Percentiles rank a stretch among this genome's conserved stretches.
Evolutionary conservation across 1,284 basidiomycete species (phyloP).

Genomic region (Gomphus sp.): DNA sequence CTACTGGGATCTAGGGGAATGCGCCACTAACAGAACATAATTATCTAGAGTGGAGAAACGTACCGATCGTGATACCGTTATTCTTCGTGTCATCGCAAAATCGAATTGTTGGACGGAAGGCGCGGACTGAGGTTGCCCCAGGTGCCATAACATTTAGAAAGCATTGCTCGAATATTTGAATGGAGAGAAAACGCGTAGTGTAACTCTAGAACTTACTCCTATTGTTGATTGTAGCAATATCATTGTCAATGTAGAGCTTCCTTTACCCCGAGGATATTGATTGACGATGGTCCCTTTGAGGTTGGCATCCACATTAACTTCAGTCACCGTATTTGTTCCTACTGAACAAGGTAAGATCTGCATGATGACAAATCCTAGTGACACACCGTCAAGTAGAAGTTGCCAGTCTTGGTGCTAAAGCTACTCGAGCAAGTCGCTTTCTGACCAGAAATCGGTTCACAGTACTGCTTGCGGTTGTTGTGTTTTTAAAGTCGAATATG

Average conservation of each 20-base stretch:
- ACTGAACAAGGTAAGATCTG: neutral
- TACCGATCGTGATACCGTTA: conserved; percentile 24
- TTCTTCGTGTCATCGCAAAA: conserved; percentile 28
- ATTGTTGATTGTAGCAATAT: conserved; percentile 31
- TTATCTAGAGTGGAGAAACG: conserved; percentile 11
- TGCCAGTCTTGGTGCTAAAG: conserved; percentile 36
- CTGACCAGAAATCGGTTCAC: conserved; percentile 32
- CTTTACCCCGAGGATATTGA: conserved; percentile 32
- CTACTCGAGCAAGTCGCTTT: conserved; percentile 40
- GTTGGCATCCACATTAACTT: conserved; percentile 36
- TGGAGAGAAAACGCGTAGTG: neutral
- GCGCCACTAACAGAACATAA: neutral
- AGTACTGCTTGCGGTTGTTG: conserved; percentile 15
- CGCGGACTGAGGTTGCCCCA: conserved; percentile 28
- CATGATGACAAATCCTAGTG: neutral
- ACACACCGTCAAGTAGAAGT: conserved; percentile 32
- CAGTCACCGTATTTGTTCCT: conserved; percentile 36
- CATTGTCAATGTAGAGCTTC: conserved; percentile 31
- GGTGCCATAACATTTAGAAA: conserved; percentile 36
- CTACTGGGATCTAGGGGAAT: conserved; percentile 23
- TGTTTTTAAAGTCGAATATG: conserved; percentile 19
- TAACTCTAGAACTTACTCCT: conserved; percentile 28
- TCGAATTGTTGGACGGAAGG: conserved; percentile 30
- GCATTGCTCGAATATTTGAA: conserved; percentile 18
- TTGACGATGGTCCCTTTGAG: conserved; percentile 35